Evolutionary conservation across 1,139 yeast genomes (phyloP).

Genomic region (Candida frijolesensis): DNA sequence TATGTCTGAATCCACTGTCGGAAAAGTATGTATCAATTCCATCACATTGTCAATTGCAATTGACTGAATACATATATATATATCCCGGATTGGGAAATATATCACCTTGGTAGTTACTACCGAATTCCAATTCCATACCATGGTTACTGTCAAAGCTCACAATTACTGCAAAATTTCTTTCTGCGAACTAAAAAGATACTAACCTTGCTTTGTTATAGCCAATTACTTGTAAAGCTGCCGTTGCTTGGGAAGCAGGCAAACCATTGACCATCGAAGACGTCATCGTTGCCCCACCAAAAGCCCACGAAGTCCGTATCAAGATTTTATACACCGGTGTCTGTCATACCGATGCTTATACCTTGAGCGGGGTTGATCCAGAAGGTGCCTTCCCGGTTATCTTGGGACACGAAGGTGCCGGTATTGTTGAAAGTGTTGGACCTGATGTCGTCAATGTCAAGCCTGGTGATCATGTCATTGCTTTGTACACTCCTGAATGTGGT

Average conservation of each 20-base stretch:
- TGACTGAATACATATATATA: background rate
- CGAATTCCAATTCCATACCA: background rate
- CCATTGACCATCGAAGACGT: constrained; percentile 85
- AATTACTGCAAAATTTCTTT: background rate
- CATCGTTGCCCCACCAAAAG: constrained; percentile 90
- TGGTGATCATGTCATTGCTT: constrained; percentile 89
- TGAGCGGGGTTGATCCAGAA: constrained; percentile 94
- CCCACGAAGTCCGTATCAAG: constrained; percentile 95
- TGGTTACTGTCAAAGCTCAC: too few relatives aligned
- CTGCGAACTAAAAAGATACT: constrained; percentile 7
- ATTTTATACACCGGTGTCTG: constrained; percentile 90
- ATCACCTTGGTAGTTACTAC: constrained; percentile 10
- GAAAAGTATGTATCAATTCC: constrained; percentile 33
- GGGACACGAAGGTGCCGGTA: constrained; percentile 98
- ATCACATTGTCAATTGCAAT: background rate
- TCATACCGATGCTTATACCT: constrained; percentile 97
- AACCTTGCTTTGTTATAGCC: constrained; percentile 39
- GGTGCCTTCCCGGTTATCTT: constrained; percentile 91
- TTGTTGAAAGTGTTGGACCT: constrained; percentile 90
- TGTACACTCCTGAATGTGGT: constrained; percentile 95
- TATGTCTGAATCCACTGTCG: constrained; percentile 35
- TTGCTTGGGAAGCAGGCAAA: constrained; percentile 94
- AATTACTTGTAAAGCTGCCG: constrained; percentile 92
- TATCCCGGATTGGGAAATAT: background rate
- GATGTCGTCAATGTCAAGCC: constrained; percentile 83